Percentiles rank a stretch among this genome's conserved stretches.
Evolutionary conservation across 441 rosid species (phyloP).

Genomic region (Lepidium campestre): DNA sequence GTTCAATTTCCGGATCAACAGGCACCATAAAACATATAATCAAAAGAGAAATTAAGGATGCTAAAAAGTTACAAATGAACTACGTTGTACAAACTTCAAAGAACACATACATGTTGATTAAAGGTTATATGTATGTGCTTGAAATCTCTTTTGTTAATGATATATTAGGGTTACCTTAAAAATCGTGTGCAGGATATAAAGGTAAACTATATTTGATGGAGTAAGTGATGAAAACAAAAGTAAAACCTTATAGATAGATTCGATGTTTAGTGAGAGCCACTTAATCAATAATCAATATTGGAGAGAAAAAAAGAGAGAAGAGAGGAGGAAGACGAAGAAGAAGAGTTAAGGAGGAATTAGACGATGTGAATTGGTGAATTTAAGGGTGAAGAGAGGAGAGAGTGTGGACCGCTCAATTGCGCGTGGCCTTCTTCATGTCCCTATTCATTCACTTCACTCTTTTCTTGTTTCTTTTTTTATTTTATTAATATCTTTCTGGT

Average conservation of each 20-base stretch:
- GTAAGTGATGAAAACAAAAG: neutral
- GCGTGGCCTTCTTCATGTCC: conserved; percentile 28
- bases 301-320: neutral
- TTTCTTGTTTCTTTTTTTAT: neutral
- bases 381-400: conserved; percentile 11
- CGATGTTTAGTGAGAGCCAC: neutral
- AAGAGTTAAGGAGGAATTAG: no score
- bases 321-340: conserved; percentile 3
- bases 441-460: conserved; percentile 6
- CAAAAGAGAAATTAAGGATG: neutral
- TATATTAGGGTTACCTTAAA: conserved; percentile 11
- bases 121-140: neutral
- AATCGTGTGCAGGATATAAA: neutral
- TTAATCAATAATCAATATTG: neutral
- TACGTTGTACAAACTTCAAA: neutral
- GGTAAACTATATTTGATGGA: neutral
- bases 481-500: neutral
- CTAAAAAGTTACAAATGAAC: neutral
- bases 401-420: conserved; percentile 28
- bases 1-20: neutral
- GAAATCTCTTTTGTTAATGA: neutral
- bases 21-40: neutral
- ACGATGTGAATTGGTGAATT: conserved; percentile 8
- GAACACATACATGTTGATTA: neutral
- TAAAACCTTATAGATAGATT: no score